These are phyloP conservation scores for Cladorrhinum sp. DNA, from an alignment of 2,329 filamentous ascomycete species.

Conservation along the genomic window DNA sequence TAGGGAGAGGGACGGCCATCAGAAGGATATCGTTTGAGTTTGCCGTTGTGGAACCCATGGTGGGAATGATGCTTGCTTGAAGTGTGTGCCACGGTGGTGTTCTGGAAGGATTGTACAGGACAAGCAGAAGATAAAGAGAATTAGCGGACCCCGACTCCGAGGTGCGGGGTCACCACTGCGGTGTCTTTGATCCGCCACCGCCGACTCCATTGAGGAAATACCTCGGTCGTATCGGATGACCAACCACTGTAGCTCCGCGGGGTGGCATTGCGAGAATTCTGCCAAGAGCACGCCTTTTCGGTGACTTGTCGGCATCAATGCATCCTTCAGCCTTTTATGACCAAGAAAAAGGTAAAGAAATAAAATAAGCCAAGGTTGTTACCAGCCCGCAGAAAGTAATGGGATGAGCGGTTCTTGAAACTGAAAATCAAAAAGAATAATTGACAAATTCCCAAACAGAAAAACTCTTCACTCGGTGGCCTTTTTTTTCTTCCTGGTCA, in stretches of 20 bases:
- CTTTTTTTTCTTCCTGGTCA: background rate
- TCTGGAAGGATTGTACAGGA: too few species aligned
- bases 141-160: background rate
- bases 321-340: too few species aligned
- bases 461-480: background rate
- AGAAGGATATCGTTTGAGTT: constrained; percentile 40
- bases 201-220: background rate
- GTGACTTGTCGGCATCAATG: background rate
- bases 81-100: too few species aligned
- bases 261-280: background rate
- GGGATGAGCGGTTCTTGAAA: too few species aligned
- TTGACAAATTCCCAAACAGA: background rate
- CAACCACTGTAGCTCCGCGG: background rate
- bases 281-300: background rate
- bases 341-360: too few species aligned
- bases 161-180: background rate
- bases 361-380: too few species aligned
- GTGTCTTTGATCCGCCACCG: background rate
- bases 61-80: background rate
- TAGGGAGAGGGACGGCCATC: constrained; percentile 34
- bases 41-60: constrained; percentile 8
- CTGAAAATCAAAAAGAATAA: too few species aligned
- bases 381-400: too few species aligned
- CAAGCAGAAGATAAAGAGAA: background rate
- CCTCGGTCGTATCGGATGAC: background rate